Percentiles rank a stretch among this genome's conserved stretches.
Conservation (phyloP, 2,329 filamentous ascomycete species). For the Talaromyces piceae region DNA sequence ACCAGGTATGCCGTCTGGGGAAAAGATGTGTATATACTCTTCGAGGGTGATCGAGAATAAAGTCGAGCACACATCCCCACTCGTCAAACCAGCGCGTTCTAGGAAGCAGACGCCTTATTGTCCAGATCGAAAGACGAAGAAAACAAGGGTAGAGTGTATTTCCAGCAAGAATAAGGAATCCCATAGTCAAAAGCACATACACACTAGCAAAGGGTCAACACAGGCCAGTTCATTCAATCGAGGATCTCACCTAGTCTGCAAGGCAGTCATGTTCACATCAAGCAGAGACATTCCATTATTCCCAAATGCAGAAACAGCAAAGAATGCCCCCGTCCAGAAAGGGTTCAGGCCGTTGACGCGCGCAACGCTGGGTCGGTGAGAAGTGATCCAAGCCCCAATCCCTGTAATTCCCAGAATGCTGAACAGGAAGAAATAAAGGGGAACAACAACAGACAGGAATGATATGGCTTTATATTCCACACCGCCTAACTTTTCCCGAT, state of each 20-base stretch:
- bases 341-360: constrained; percentile 42
- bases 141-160: constrained; percentile 61
- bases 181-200: constrained; percentile 42
- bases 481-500: constrained; percentile 36
- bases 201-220: constrained; percentile 16
- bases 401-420: constrained; percentile 41
- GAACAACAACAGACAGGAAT: constrained; percentile 29
- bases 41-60: constrained; percentile 29
- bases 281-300: constrained; percentile 50
- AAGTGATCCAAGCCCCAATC: constrained; percentile 40
- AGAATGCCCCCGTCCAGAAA: constrained; percentile 43
- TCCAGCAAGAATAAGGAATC: constrained; percentile 54
- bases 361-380: constrained; percentile 34
- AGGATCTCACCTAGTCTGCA: constrained; percentile 28
- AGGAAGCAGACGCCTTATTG: constrained; percentile 27
- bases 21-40: constrained; percentile 45
- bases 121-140: constrained; percentile 54
- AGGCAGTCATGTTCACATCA: constrained; percentile 46
- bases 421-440: constrained; percentile 42
- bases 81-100: constrained; percentile 19
- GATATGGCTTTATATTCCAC: constrained; percentile 37
- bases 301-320: constrained; percentile 48
- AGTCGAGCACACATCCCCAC: constrained; percentile 26
- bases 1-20: constrained; percentile 57
- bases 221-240: background rate